Evolutionary conservation across 495 filamentous ascomycete genomes (phyloP).

Genomic region (Penicillium nucicola): DNA sequence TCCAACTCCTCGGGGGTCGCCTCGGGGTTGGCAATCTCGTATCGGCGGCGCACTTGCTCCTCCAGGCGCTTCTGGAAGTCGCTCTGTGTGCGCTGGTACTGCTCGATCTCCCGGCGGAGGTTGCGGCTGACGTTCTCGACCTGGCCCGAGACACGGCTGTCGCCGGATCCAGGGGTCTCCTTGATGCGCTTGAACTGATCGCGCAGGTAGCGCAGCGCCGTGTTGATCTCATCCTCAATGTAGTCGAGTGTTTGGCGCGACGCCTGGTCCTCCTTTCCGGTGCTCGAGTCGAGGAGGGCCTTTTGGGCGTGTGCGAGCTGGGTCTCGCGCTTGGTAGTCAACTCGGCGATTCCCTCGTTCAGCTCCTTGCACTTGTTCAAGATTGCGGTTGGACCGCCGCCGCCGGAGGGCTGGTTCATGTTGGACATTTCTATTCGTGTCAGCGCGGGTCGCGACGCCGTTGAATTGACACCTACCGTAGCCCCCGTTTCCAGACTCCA

Average conservation of each 20-base stretch:
- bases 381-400: constrained; percentile 66
- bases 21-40: constrained; percentile 83
- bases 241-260: constrained; percentile 51
- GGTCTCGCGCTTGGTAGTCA: constrained; percentile 36
- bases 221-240: constrained; percentile 78
- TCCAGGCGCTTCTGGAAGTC: constrained; percentile 73
- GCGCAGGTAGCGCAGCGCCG: constrained; percentile 69
- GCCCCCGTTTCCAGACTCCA: constrained; percentile 34
- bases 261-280: constrained; percentile 41
- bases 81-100: constrained; percentile 74
- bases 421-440: constrained; percentile 58
- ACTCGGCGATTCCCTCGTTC: constrained; percentile 61
- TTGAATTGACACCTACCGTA: constrained; percentile 35
- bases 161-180: constrained; percentile 68
- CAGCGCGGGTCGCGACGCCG: constrained; percentile 2
- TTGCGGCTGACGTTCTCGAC: constrained; percentile 75
- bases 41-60: constrained; percentile 82
- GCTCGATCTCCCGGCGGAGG: constrained; percentile 71
- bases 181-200: constrained; percentile 76
- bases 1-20: constrained; percentile 77
- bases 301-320: constrained; percentile 40
- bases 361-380: constrained; percentile 81
- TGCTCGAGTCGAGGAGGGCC: constrained; percentile 41
- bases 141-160: constrained; percentile 68
- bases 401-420: constrained; percentile 44